Base-by-base conservation (phyloP, 2,329 filamentous ascomycete genomes). In the Didymella lethalis region DNA sequence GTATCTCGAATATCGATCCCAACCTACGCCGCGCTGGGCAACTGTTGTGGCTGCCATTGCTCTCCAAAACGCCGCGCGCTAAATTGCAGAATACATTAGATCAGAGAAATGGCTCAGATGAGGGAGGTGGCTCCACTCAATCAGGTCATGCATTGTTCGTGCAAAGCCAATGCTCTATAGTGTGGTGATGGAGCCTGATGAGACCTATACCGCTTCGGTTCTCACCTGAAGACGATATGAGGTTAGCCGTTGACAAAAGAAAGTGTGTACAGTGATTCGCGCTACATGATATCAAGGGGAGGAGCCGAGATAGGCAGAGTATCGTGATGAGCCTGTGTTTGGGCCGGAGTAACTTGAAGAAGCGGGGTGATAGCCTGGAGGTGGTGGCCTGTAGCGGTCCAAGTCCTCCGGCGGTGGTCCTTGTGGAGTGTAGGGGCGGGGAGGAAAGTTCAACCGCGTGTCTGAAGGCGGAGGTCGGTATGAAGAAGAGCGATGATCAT, bases 171-270 rank as follows among this genome's bases (percentile, higher is more conserved):
- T 7, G 7, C 43, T 11, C 45, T 36, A 16, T 12, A 23, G 14
- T 40, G 38, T 53, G 51, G 41, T 34, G 28, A 7, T 16, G n/a
- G 26, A 25, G 52, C 43, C 20, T 20, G 44, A 44, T 34, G 26
- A 41, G 34, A 49, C 34, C 43, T 57, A 61, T 46, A 54, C 16
- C 46, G 58, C 90, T 28, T 55, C 61, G 49, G 57, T 57, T 62
- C 60, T 65, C 43, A 55, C 56, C 69, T 72, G 59, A 56, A 54
- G 34, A 65, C 64, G 60, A 61, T 48, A 40, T 52, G 38, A 55
- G 58, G 58, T 72, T 64, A 72, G 69, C 69, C 54, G 29, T 50
- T 57, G 65, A 66, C 61, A 61, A 65, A 62, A 45, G 53, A 63
- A 61, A 55, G 32, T 43, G 49, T 49, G 34, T 57, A 64, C 48